Base-by-base conservation (phyloP, 2,329 filamentous ascomycete genomes). In the Pyrenophora seminiperda region DNA sequence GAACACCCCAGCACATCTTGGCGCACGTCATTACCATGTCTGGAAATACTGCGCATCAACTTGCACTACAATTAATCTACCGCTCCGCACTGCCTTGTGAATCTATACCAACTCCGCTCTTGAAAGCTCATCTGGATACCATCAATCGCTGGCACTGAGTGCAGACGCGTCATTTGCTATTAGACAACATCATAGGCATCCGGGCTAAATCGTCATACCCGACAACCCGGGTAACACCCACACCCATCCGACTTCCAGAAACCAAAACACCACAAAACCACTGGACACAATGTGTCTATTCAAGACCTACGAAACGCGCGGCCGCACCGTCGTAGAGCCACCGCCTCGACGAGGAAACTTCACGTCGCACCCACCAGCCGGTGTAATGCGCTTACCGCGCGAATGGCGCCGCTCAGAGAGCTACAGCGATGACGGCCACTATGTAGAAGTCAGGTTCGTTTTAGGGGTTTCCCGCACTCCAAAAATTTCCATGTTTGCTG, bases 221-320 rank as follows among this genome's bases (percentile, higher is more conserved):
- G 33, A 27, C 32, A 37, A 29, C 20, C 37, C 18, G 18, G 18
- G 40, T 31, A 44, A 24, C 33, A 11, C 24, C 13, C 24, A 4
- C 10, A 27, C 24, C 9, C 24, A 27, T 27, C 24, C n/a, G n/a
- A n/a, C n/a, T n/a, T n/a, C n/a, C 14, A 10, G 10, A 31, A 18
- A 32, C 7, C 7, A 41, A 11, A 30, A 38, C 20, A n/a, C n/a
- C n/a, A n/a, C n/a, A n/a, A n/a, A n/a, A n/a, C n/a, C n/a, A n/a
- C n/a, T n/a, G n/a, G n/a, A n/a, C 46, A 60, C 18, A 32, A 73
- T 73, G 70, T 73, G 70, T 49, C 61, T 73, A 42, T 63, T 72
- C 58, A 63, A 50, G 19, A 65, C 63, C 3, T 66, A 64, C 48
- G 63, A 64, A 38, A 67, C 67, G 9, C 58, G 56, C 48, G 56